Base-by-base conservation (phyloP, 345 rosid genomes). In the Gossypium thurberi region DNA sequence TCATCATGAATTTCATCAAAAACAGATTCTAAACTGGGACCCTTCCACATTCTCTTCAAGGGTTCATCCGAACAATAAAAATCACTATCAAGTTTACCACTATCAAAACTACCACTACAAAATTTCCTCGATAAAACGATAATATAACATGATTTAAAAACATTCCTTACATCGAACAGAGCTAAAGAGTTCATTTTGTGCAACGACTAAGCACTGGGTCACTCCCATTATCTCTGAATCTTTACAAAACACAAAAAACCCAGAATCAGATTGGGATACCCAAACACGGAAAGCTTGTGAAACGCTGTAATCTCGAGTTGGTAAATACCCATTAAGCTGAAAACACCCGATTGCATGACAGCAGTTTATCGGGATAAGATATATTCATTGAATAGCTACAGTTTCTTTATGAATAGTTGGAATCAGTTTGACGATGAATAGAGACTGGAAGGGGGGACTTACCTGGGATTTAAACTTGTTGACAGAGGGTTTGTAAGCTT, bases 41-140 rank as follows among this genome's bases (percentile, higher is more conserved):
- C 68, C 61, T 73, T 79, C 86, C 84, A 89, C 44, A 76, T 70
- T 74, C 80, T 71, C 80, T 72, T 86, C 81, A 87, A 74, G 18
- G 92, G 83, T 76, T 90, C 97, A 78, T 87, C 94, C 58, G 82
- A 57, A 5, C n/a, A 59, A 77, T 61, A 78, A 74, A 87, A 83
- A 65, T 84, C 91, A 82, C 73, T 37, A 69, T 84, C 77, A 47
- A 51, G 53, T 43, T 65, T 75, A 70, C 82, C 77, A 59, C 69
- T 70, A 82, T 74, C 77, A 52, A 81, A 76, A 71, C 74, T 81
- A 68, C 76, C 62, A 47, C 78, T 77, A 56, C 86, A 82, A 28
- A 85, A 84, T 68, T 71, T 82, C 47, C 92, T 80, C 37, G 87
- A 87, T 68, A 74, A 15, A 25, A 78, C 55, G 8, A 74, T 44